These are phyloP conservation scores for Melanomma pulvis-pyrius DNA, from an alignment of 495 filamentous ascomycete genomes.

Conservation along the genomic window DNA sequence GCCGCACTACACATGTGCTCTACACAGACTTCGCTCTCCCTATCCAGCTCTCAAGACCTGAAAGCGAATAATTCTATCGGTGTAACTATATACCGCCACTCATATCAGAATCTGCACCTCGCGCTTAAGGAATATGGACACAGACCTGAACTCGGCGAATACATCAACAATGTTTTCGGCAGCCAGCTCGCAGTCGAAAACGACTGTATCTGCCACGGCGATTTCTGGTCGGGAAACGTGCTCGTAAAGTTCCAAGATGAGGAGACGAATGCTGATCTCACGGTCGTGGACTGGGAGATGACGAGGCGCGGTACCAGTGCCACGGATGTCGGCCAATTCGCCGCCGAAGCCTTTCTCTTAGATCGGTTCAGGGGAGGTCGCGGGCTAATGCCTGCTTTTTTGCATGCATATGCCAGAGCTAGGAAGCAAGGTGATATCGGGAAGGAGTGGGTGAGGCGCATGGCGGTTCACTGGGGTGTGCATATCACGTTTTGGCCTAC, in stretches of 20 bases:
- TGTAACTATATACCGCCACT: conserved; percentile 38
- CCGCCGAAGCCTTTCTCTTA: conserved; percentile 45
- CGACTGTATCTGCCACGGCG: conserved; percentile 46
- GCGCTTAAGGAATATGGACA: conserved; percentile 36
- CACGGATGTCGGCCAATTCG: conserved; percentile 48
- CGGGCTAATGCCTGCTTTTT: conserved; percentile 41
- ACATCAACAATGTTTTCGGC: conserved; percentile 40
- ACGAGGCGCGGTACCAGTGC: conserved; percentile 42
- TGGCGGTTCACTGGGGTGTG: conserved; percentile 43
- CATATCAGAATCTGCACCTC: conserved; percentile 36
- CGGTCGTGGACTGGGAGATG: conserved; percentile 49
- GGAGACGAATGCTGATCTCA: conserved; percentile 23
- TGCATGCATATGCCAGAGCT: conserved; percentile 37
- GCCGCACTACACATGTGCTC: conserved; percentile 28
- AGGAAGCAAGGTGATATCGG: conserved; percentile 8
- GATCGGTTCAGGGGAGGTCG: conserved; percentile 44
- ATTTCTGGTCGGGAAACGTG: conserved; percentile 47
- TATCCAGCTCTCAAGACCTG: conserved; percentile 17
- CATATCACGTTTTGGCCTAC: conserved; percentile 47
- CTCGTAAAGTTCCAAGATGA: conserved; percentile 20
- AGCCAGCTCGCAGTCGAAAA: conserved; percentile 38
- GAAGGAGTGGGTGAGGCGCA: conserved; percentile 35
- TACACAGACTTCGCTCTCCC: conserved; percentile 4
- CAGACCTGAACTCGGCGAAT: conserved; percentile 36
- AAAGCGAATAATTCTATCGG: conserved; percentile 39